Evolutionary conservation across 257 asterid species (phyloP).

Genomic region (Pogostemon cablin): DNA sequence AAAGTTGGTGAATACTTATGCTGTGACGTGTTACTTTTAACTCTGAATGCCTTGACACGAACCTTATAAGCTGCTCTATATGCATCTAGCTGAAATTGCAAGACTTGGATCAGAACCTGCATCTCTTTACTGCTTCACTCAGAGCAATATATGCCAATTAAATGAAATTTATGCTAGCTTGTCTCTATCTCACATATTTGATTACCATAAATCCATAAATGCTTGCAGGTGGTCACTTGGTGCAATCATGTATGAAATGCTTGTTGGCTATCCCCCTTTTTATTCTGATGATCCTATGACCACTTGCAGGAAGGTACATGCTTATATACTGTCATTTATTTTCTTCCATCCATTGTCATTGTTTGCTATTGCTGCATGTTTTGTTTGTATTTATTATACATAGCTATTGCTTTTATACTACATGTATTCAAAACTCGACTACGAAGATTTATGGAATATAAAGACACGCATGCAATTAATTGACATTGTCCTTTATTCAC

Average conservation of each 20-base stretch:
- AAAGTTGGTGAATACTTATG: conserved; percentile 17
- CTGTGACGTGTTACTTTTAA: background rate
- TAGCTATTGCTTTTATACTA: conserved; percentile 23
- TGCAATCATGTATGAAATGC: conserved; percentile 72
- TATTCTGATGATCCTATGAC: conserved; percentile 66
- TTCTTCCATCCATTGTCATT: conserved; percentile 17
- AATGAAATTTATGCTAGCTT: conserved; percentile 10
- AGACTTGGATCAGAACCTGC: background rate
- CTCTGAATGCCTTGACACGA: conserved; percentile 13
- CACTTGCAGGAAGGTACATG: conserved; percentile 64
- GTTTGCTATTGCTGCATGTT: background rate
- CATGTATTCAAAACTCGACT: conserved; percentile 11
- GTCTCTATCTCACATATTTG: conserved; percentile 27
- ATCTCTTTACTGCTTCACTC: conserved; percentile 11
- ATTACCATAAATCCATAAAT: conserved; percentile 28
- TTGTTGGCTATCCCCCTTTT: conserved; percentile 67
- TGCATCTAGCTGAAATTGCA: background rate
- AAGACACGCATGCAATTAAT: conserved; percentile 14
- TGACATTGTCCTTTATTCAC: conserved; percentile 12
- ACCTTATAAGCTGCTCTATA: background rate
- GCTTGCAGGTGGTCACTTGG: conserved; percentile 70
- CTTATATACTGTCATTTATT: background rate
- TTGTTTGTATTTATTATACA: background rate
- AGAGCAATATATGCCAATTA: conserved; percentile 20
- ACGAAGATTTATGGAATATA: conserved; percentile 8